phyloP scores from a whole-genome alignment of 2,329 filamentous ascomycete species.

The Leptographium lundbergii region DNA sequence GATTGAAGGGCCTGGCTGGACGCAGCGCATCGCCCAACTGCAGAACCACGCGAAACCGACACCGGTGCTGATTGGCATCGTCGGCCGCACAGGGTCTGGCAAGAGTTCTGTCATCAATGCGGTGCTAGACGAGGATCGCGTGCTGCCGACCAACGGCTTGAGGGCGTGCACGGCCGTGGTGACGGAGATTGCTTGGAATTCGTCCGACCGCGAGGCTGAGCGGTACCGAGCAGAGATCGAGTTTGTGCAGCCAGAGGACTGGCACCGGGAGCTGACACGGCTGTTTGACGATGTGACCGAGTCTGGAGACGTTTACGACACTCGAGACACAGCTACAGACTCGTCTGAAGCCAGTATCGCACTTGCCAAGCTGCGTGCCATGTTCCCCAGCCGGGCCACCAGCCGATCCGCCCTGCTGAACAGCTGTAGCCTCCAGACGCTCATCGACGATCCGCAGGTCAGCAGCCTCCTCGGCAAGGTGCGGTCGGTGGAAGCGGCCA shows the following conservation, averaged over 20 bases:
- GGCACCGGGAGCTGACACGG: slow-evolving; percentile 36
- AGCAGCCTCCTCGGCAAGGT: slow-evolving; percentile 31
- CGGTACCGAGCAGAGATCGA: slow-evolving; percentile 43
- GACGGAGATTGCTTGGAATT: slow-evolving; percentile 47
- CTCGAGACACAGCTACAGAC: slow-evolving; percentile 18
- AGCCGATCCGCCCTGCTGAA: slow-evolving; percentile 26
- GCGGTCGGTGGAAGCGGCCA: slow-evolving; percentile 23
- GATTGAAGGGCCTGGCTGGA: slow-evolving; percentile 6
- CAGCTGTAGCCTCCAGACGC: slow-evolving; percentile 21
- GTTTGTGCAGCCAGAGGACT: slow-evolving; percentile 39
- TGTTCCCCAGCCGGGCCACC: slow-evolving; percentile 25
- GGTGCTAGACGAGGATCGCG: slow-evolving; percentile 44
- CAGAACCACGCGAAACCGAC: slow-evolving; percentile 15
- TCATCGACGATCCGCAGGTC: slow-evolving; percentile 29
- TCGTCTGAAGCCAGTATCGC: slow-evolving; percentile 26
- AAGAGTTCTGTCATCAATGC: slow-evolving; percentile 54
- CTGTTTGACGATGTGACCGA: slow-evolving; percentile 29
- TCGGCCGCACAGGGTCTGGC: slow-evolving; percentile 48
- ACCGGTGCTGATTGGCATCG: slow-evolving; percentile 39
- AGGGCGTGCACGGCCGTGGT: slow-evolving; percentile 49
- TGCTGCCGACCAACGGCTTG: slow-evolving; percentile 35
- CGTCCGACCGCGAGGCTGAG: slow-evolving; percentile 21
- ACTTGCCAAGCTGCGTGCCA: slow-evolving; percentile 36
- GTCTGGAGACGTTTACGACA: slow-evolving; percentile 9
- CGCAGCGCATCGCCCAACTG: not conserved